Percentiles rank a stretch among this genome's conserved stretches.
Evolutionary conservation across 2,329 filamentous ascomycete species (phyloP).

Genomic region (Alternaria brassicae): DNA sequence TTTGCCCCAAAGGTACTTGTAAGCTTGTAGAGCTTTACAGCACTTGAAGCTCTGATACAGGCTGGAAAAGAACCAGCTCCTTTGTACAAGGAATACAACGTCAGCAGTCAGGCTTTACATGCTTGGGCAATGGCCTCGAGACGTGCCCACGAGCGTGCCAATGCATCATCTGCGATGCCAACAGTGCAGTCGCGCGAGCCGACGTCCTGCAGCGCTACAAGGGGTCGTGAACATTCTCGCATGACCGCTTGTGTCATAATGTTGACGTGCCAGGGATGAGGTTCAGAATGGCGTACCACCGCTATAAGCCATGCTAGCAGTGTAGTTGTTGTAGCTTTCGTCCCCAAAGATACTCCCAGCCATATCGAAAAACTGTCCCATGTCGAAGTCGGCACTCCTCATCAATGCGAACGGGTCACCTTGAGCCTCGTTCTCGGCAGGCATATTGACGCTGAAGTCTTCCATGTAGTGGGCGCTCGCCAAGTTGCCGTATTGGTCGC

Average conservation of each 20-base stretch:
- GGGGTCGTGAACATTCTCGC: not conserved
- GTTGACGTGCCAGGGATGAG: not conserved
- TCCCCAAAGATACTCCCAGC: slow-evolving; percentile 39
- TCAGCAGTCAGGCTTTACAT: not conserved
- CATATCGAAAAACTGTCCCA: slow-evolving; percentile 45
- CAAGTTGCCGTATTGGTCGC: not conserved
- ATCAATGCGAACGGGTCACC: slow-evolving; percentile 34
- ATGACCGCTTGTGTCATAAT: not conserved
- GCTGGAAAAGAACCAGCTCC: not conserved
- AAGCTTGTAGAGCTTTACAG: not conserved
- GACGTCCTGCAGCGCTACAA: not conserved
- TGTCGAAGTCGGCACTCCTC: slow-evolving; percentile 39
- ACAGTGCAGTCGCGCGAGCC: not conserved
- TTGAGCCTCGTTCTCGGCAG: not conserved
- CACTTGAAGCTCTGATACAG: not conserved
- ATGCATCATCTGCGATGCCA: not conserved
- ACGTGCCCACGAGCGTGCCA: slow-evolving; percentile 2
- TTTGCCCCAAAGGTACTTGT: not conserved
- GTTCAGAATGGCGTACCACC: not conserved
- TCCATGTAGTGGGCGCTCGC: slow-evolving; percentile 5
- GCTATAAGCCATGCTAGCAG: slow-evolving; percentile 39
- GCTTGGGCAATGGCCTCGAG: not conserved
- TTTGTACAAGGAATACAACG: not conserved
- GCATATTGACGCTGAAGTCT: slow-evolving; percentile 6
- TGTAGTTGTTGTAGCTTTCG: slow-evolving; percentile 25